Conservation (phyloP, 2,329 filamentous ascomycete species). For the Colletotrichum sp. region DNA sequence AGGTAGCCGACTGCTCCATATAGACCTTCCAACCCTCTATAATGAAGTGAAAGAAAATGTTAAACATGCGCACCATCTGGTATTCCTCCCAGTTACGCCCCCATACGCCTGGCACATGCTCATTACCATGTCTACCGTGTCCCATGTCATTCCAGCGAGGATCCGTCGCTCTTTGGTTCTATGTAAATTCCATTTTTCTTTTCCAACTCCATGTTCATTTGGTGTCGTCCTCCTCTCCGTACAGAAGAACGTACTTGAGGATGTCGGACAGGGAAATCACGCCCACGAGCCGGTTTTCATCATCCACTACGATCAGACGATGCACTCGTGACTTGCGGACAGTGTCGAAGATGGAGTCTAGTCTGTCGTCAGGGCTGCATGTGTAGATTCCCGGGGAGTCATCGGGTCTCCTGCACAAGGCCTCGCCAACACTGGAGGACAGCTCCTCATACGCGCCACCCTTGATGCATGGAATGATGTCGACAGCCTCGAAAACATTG, state of each 20-base stretch:
- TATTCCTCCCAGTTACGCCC: slow-evolving; percentile 23
- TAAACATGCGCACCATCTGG: slow-evolving; percentile 19
- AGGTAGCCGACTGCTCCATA: slow-evolving; percentile 1
- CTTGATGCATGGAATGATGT: slow-evolving; percentile 96
- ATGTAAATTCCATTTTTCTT: slow-evolving; percentile 16
- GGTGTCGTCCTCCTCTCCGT: slow-evolving; percentile 68
- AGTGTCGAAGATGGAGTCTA: slow-evolving; percentile 96
- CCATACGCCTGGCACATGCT: slow-evolving; percentile 39
- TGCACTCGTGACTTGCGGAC: slow-evolving; percentile 95
- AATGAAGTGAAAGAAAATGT: slow-evolving; percentile 16
- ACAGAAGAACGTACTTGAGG: slow-evolving; percentile 88
- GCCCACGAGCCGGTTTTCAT: slow-evolving; percentile 83
- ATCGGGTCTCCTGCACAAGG: slow-evolving; percentile 82
- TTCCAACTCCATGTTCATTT: not conserved
- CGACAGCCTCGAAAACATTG: slow-evolving; percentile 97
- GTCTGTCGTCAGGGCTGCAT: slow-evolving; percentile 86
- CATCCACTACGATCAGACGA: slow-evolving; percentile 90
- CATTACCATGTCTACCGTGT: slow-evolving; percentile 21
- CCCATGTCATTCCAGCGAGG: slow-evolving; percentile 22
- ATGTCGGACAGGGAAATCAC: slow-evolving; percentile 96
- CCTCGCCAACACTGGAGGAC: slow-evolving; percentile 84
- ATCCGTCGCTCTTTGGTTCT: slow-evolving; percentile 19
- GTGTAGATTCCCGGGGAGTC: slow-evolving; percentile 98
- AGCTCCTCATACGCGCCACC: slow-evolving; percentile 92
- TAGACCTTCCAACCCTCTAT: slow-evolving; percentile 14